A percentile compares a stretch with the other conserved stretches of the same genome.
Evolutionary conservation across 495 filamentous ascomycete genomes (phyloP).

Genomic region (Tuber magnatum): DNA sequence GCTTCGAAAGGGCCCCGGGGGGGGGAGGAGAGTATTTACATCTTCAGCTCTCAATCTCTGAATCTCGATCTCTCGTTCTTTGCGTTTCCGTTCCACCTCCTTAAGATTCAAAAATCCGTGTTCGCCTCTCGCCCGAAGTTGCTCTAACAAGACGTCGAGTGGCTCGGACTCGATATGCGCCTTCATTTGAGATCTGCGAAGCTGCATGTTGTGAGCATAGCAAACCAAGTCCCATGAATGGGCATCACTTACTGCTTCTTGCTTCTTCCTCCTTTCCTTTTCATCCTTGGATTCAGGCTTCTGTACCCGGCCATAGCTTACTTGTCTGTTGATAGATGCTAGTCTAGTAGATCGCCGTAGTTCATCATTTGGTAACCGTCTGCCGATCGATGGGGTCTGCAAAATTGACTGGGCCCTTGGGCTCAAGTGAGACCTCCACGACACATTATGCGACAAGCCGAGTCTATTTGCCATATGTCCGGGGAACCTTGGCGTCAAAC

Average conservation of each 20-base stretch:
- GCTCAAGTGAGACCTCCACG: neutral
- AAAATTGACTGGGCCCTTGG: neutral
- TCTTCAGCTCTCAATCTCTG: conserved; percentile 21
- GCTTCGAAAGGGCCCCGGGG: neutral
- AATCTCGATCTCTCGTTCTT: conserved; percentile 26
- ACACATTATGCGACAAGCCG: neutral
- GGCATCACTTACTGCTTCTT: neutral
- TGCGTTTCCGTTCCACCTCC: conserved; percentile 20
- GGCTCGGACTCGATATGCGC: conserved; percentile 14
- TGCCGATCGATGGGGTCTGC: neutral
- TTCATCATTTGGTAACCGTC: neutral
- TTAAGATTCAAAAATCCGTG: conserved; percentile 26
- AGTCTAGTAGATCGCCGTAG: neutral
- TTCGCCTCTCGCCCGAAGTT: conserved; percentile 17
- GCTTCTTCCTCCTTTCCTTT: neutral
- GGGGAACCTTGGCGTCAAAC: conserved; percentile 13
- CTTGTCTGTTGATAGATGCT: neutral
- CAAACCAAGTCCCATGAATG: neutral
- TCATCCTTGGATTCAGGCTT: neutral
- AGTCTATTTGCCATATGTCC: conserved; percentile 6
- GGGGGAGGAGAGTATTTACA: conserved; percentile 8
- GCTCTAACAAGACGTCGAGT: conserved; percentile 21
- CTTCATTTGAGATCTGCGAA: conserved; percentile 4
- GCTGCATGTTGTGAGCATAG: neutral
- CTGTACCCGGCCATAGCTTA: neutral